Evolutionary conservation across 495 filamentous ascomycete genomes (phyloP).

Genomic region (Penicillium crystallinum): DNA sequence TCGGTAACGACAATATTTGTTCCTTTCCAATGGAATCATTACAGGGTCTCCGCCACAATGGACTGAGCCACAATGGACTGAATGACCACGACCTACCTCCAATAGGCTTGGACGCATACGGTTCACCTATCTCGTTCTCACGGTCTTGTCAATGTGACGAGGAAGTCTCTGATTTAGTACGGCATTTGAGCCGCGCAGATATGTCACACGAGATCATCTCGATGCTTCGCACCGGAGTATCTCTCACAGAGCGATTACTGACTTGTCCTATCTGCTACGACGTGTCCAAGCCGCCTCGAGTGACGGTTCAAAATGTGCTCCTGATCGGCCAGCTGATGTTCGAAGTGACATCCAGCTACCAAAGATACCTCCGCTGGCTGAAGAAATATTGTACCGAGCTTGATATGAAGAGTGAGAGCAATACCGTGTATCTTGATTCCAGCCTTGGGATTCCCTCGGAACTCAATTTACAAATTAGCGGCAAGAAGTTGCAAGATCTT

Average conservation of each 20-base stretch:
- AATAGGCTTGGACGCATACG: conserved; percentile 4
- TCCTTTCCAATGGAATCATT: conserved; percentile 13
- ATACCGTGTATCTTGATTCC: conserved; percentile 14
- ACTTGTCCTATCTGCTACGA: conserved; percentile 24
- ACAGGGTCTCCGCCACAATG: conserved; percentile 1
- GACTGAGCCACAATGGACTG: background rate
- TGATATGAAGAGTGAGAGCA: conserved; percentile 4
- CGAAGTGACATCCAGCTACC: conserved; percentile 20
- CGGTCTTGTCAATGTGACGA: conserved; percentile 24
- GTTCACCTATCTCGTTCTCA: conserved; percentile 13
- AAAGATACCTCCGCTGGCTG: conserved; percentile 22
- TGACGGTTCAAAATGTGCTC: conserved; percentile 25
- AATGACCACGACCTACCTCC: background rate
- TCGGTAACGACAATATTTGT: conserved; percentile 12
- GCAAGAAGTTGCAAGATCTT: conserved; percentile 13
- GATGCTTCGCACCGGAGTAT: conserved; percentile 14
- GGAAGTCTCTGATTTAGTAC: conserved; percentile 19
- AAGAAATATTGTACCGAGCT: conserved; percentile 14
- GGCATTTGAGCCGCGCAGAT: conserved; percentile 13
- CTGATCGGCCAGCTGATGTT: conserved; percentile 24
- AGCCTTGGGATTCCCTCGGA: conserved; percentile 11
- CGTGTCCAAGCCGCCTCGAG: conserved; percentile 22
- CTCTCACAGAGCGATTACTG: conserved; percentile 16
- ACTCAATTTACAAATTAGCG: conserved; percentile 15
- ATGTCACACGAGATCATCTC: conserved; percentile 17